Base-by-base conservation (phyloP, 352 stramenopile species). In the Globisporangium ultimum region DNA sequence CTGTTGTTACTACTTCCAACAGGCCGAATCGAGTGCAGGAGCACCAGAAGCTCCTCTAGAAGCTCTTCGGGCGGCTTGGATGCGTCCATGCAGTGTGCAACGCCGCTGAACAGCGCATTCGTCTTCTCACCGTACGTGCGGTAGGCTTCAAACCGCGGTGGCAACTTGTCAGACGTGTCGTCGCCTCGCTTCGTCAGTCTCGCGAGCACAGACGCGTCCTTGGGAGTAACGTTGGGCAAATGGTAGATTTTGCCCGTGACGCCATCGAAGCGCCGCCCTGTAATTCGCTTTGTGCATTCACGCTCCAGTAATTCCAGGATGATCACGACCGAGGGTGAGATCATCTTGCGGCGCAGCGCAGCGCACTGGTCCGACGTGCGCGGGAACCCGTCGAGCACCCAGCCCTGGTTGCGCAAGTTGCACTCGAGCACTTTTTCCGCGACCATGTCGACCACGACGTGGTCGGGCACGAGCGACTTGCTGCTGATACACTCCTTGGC, bases 371-470 rank as follows among this genome's bases (percentile, higher is more conserved):
- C 77, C 8, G 62, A 53, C 1, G 83, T 92, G 53, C 83, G 80
- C 9, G 83, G 83, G 51, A 89, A 92, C 20, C 76, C 82, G 60
- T 92, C 83, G 53, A 93, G 78, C 14, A 93, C 70, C 75, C 77
- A 93, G 17, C 80, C 82, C 5, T 68, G 67, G 12, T 60, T 64
- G 48, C 54, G 57, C 22, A 69, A 21, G 20, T 58, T 61, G 55
- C 72, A 82, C 34, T 59, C 65, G 34, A 56, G 58, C 43, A 89
- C 71, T 53, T 85, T 85, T 34, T 80, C 65, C 13, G 78, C 80
- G 38, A 93, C 70, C 83, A 93, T 91, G 51, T 91, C 80, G 42
- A 93, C 66, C 17, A 93, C 80, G 20, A 91, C 80, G 48, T 79
- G 63, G 60, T 91, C 80, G 1, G 83, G 83, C 41, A 93, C 76